Evolutionary conservation across 352 stramenopile genomes (phyloP).

Genomic region (Phytophthora constricta): DNA sequence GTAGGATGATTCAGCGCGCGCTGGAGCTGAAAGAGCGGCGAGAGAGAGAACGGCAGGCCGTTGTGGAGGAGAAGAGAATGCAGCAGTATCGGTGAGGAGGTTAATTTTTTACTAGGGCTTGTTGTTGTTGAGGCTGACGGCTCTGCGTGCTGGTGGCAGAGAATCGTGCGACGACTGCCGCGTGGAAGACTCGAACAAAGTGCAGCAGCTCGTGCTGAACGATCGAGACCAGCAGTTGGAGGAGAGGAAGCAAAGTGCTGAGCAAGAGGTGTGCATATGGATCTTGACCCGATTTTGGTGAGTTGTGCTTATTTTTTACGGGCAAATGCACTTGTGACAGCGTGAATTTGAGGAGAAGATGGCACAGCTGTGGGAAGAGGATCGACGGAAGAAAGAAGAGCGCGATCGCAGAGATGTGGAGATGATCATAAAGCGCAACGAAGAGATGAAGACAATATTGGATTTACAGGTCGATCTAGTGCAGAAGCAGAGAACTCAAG

Average conservation of each 20-base stretch:
- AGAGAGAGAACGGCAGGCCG: conserved; percentile 58
- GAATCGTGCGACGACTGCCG: conserved; percentile 74
- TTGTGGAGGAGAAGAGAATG: conserved; percentile 78
- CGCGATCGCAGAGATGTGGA: conserved; percentile 66
- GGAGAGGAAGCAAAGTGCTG: conserved; percentile 46
- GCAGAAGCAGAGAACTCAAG: conserved; percentile 51
- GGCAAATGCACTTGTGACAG: conserved; percentile 21
- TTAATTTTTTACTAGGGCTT: not conserved
- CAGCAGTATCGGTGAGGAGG: conserved; percentile 72
- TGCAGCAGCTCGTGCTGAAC: conserved; percentile 61
- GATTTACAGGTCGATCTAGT: conserved; percentile 77
- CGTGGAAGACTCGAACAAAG: conserved; percentile 69
- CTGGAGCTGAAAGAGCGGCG: conserved; percentile 74
- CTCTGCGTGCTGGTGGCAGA: conserved; percentile 23
- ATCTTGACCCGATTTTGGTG: not conserved
- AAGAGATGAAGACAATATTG: conserved; percentile 77
- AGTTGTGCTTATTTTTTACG: conserved; percentile 8
- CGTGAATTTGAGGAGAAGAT: conserved; percentile 56
- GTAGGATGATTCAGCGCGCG: conserved; percentile 78
- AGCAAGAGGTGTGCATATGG: conserved; percentile 50
- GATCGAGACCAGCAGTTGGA: conserved; percentile 71
- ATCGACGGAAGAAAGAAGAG: conserved; percentile 79
- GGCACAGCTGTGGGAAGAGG: conserved; percentile 75
- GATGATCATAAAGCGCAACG: conserved; percentile 51
- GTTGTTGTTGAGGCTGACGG: not conserved